Evolutionary conservation across 257 asterid species (phyloP).

Genomic region (Verbascum thapsus): DNA sequence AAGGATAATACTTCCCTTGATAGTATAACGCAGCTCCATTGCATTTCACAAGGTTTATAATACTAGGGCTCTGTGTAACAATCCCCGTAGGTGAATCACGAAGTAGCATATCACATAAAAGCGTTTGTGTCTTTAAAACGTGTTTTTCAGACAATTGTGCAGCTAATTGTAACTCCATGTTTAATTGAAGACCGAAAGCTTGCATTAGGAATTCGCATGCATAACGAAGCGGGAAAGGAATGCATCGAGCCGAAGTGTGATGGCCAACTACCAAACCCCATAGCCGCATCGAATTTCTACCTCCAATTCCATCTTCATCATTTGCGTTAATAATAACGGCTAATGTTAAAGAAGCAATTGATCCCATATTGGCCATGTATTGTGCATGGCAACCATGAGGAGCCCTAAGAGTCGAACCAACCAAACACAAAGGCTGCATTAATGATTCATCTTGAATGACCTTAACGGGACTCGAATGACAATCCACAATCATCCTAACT

Average conservation of each 20-base stretch:
- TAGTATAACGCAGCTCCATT: slow-evolving; percentile 84
- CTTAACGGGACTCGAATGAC: slow-evolving; percentile 47
- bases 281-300: slow-evolving; percentile 69
- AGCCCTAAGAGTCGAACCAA: slow-evolving; percentile 64
- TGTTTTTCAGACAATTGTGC: slow-evolving; percentile 67
- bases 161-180: slow-evolving; percentile 84
- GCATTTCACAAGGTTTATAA: slow-evolving; percentile 81
- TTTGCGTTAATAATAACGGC: slow-evolving; percentile 63
- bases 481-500: slow-evolving; percentile 68
- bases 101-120: slow-evolving; percentile 85
- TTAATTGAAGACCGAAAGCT: slow-evolving; percentile 83
- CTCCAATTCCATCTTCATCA: slow-evolving; percentile 54
- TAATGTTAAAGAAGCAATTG: slow-evolving; percentile 57
- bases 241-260: slow-evolving; percentile 64
- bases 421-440: slow-evolving; percentile 67
- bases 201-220: slow-evolving; percentile 93
- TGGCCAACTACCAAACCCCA: slow-evolving; percentile 95
- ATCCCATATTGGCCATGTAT: slow-evolving; percentile 72
- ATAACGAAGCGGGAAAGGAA: slow-evolving; percentile 82
- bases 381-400: slow-evolving; percentile 72
- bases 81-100: slow-evolving; percentile 78
- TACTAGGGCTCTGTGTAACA: slow-evolving; percentile 77
- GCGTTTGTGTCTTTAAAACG: slow-evolving; percentile 77
- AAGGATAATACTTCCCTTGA: slow-evolving; percentile 59
- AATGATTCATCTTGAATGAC: slow-evolving; percentile 58